Conservation (phyloP, 768 basidiomycete species). For the Calocybe cyanea region DNA sequence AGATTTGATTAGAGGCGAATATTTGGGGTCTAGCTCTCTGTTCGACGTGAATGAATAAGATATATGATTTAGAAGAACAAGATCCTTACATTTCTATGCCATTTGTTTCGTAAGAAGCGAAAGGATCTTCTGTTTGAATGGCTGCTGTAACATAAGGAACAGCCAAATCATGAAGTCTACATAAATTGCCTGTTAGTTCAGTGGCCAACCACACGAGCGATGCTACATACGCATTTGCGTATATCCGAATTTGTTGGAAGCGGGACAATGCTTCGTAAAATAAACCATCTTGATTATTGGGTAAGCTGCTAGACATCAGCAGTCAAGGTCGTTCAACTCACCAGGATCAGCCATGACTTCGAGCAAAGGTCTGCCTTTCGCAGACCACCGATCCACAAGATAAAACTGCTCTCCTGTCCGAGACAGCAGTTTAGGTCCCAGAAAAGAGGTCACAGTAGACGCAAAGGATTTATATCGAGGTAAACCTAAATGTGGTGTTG, state of each 20-base stretch:
- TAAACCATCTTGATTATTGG: conserved; percentile 47
- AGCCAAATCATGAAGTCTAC: conserved; percentile 67
- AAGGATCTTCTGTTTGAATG: conserved; percentile 66
- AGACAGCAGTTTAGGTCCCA: conserved; percentile 71
- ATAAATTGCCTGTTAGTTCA: background rate
- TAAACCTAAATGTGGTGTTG: conserved; percentile 81
- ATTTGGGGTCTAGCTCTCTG: conserved; percentile 51
- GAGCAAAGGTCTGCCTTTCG: conserved; percentile 60
- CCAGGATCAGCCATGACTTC: conserved; percentile 81
- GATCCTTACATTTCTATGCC: conserved; percentile 59
- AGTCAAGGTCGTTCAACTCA: conserved; percentile 23
- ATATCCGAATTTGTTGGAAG: conserved; percentile 71
- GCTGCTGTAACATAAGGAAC: conserved; percentile 82
- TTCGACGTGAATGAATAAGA: conserved; percentile 3
- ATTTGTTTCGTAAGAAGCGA: conserved; percentile 48
- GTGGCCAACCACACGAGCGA: background rate
- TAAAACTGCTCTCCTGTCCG: conserved; percentile 82
- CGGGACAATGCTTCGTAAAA: conserved; percentile 70
- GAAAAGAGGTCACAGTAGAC: conserved; percentile 43
- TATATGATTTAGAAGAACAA: background rate
- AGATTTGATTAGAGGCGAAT: conserved; percentile 52
- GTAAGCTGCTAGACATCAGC: background rate
- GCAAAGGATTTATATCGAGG: conserved; percentile 58
- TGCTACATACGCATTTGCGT: conserved; percentile 71
- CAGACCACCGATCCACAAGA: conserved; percentile 68